Percentiles rank a stretch among this genome's conserved stretches.
phyloP scores from a whole-genome alignment of 257 asterid genomes.

The Solanum etuberosum region DNA sequence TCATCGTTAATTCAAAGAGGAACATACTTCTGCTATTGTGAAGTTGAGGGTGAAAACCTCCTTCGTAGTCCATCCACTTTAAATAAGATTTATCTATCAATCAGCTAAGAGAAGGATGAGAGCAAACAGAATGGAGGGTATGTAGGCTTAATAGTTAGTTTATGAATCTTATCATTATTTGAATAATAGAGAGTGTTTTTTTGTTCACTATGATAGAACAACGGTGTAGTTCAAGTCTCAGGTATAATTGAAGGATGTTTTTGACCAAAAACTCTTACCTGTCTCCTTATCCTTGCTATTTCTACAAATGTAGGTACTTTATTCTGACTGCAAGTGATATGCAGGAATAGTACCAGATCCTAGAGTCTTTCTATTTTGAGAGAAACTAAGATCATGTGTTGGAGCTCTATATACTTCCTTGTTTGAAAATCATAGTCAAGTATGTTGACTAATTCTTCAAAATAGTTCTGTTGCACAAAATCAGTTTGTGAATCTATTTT shows the following conservation, averaged over 20 bases:
- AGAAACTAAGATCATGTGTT: slow-evolving; percentile 88
- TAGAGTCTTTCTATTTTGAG: slow-evolving; percentile 82
- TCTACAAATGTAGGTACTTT: slow-evolving; percentile 61
- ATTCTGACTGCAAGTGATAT: slow-evolving; percentile 65
- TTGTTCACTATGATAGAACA: too few relatives aligned
- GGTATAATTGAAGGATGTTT: neutral
- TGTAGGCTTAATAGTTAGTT: neutral
- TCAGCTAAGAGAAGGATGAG: neutral
- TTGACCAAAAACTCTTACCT: neutral
- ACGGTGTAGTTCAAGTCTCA: too few relatives aligned
- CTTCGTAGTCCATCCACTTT: too few relatives aligned
- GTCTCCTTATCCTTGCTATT: slow-evolving; percentile 12
- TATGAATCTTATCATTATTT: too few relatives aligned
- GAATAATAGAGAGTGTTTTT: neutral
- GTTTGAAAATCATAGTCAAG: slow-evolving; percentile 83
- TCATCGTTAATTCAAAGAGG: too few relatives aligned
- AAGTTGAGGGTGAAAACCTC: too few relatives aligned
- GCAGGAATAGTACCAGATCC: slow-evolving; percentile 81
- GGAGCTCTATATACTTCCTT: slow-evolving; percentile 85
- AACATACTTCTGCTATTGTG: too few relatives aligned
- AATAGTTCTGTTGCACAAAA: too few relatives aligned
- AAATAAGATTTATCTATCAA: too few relatives aligned
- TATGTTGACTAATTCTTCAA: slow-evolving; percentile 15
- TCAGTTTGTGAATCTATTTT: too few relatives aligned
- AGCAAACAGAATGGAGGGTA: neutral